Base-by-base conservation (phyloP, 1,284 basidiomycete genomes). In the Inonotus obliquus region DNA sequence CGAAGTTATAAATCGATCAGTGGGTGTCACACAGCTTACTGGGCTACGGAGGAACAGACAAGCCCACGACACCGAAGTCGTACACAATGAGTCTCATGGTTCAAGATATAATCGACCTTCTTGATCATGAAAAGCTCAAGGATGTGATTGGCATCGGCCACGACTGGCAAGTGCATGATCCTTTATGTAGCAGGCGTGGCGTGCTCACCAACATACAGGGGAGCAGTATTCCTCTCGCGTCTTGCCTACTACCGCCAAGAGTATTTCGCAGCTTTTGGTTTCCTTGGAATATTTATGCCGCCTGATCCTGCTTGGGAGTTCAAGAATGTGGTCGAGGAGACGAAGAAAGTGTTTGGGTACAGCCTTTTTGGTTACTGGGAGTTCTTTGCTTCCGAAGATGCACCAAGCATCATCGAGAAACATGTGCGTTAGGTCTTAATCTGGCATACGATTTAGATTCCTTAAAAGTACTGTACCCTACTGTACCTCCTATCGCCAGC, bases 101-200 rank as follows among this genome's bases (percentile, higher is more conserved):
- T 17, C 47, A 61, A 14, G 69, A 72, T 55, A 35, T 70, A 9
- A 35, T 69, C 13, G 69, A 67, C 37, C 68, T 74, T 41, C 62
- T 74, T 6, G 69, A 73, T 54, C 56, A 61, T n/a, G 72, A 72
- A 61, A 63, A 65, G 4, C 54, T 71, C 19, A 66, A 70, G 9
- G 68, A 71, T 41, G 77, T 72, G 21, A 66, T 83, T 59, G 74
- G 68, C 5, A 72, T 83, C 59, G 78, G 75, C 0, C 80, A 83
- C 66, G 81, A 81, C 65, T 81, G 81, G 81, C 81, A 62, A 57
- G 71, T 71, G 14, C n/a, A 52, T 7, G 10, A 21, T 0, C 81
- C 79, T 69, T n/a, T 62, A 82, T 14, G 69, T 75, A 17, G 11
- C n/a, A 68, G 78, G 13, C 69, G 7, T 25, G 4, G 21, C 48